Evolutionary conservation across 768 basidiomycete genomes (phyloP).

Genomic region (Mycena crocata): DNA sequence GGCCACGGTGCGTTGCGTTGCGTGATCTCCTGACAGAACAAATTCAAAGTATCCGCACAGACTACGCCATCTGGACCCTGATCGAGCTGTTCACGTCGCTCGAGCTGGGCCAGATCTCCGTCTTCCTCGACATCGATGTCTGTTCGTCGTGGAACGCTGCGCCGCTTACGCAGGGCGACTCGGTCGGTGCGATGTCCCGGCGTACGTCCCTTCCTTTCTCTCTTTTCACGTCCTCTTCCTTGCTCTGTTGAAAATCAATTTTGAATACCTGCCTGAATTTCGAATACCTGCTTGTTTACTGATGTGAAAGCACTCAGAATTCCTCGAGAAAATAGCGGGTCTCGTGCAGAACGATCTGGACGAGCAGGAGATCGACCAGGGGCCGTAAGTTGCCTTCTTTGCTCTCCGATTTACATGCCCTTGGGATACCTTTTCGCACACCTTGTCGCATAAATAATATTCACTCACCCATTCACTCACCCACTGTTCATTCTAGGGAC

Average conservation of each 20-base stretch:
- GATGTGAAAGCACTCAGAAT: too few relatives aligned
- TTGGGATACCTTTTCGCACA: too few relatives aligned
- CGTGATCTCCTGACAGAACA: too few relatives aligned
- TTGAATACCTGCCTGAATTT: too few relatives aligned
- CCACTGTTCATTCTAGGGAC: background rate
- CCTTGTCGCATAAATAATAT: too few relatives aligned
- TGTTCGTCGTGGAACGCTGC: conserved; percentile 59
- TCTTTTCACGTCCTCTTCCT: too few relatives aligned
- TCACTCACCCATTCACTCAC: background rate
- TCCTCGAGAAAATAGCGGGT: conserved; percentile 56
- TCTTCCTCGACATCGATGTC: conserved; percentile 64
- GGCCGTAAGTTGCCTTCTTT: conserved; percentile 54
- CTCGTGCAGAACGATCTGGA: conserved; percentile 59
- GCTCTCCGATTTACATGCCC: background rate
- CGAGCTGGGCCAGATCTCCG: conserved; percentile 71
- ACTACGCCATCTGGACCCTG: conserved; percentile 63
- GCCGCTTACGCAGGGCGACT: conserved; percentile 47
- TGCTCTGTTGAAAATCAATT: too few relatives aligned
- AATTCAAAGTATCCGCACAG: too few relatives aligned
- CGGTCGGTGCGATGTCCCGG: conserved; percentile 56
- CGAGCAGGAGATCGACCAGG: conserved; percentile 49
- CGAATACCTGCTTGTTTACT: too few relatives aligned
- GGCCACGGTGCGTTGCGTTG: conserved; percentile 48
- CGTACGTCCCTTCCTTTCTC: conserved; percentile 19
- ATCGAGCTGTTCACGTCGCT: conserved; percentile 77